phyloP scores from a whole-genome alignment of 352 stramenopile species.

The Globisporangium parvum region DNA sequence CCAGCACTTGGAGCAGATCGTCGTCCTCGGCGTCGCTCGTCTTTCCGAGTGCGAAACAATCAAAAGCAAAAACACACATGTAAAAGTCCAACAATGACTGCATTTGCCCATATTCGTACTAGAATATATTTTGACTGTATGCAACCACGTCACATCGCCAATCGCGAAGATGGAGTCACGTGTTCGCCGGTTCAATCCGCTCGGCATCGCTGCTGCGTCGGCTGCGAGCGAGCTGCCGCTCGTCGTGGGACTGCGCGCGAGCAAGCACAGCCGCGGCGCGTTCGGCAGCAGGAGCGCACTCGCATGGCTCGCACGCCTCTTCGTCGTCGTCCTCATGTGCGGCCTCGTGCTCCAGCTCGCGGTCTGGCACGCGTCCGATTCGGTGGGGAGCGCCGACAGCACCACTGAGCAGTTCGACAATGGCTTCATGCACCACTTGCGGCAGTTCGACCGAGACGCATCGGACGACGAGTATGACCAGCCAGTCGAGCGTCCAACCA shows the following conservation, averaged over 20 bases:
- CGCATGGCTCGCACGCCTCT: slow-evolving; percentile 32
- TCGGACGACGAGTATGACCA: not conserved
- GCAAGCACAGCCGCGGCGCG: not conserved
- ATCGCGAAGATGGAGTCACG: slow-evolving; percentile 36
- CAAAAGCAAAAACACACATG: too few species aligned
- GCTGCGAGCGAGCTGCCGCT: slow-evolving; percentile 11
- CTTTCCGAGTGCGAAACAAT: too few species aligned
- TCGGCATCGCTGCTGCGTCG: slow-evolving; percentile 7
- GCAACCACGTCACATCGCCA: too few species aligned
- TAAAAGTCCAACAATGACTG: too few species aligned
- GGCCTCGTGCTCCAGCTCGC: slow-evolving; percentile 42
- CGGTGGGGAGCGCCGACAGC: not conserved
- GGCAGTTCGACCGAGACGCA: slow-evolving; percentile 17
- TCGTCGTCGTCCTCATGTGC: slow-evolving; percentile 28
- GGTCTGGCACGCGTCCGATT: slow-evolving; percentile 26
- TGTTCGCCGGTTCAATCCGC: slow-evolving; percentile 21
- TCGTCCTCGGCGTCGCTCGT: too few species aligned
- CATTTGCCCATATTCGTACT: too few species aligned
- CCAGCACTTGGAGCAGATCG: too few species aligned
- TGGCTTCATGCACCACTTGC: slow-evolving; percentile 36
- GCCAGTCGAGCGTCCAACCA: not conserved
- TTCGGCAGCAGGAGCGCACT: slow-evolving; percentile 16
- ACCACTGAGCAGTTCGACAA: slow-evolving; percentile 5
- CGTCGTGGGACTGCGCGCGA: not conserved
- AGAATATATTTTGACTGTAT: too few species aligned